Base-by-base conservation (phyloP, 2,329 filamentous ascomycete species). In the Graphiopsis chlorocephala region DNA sequence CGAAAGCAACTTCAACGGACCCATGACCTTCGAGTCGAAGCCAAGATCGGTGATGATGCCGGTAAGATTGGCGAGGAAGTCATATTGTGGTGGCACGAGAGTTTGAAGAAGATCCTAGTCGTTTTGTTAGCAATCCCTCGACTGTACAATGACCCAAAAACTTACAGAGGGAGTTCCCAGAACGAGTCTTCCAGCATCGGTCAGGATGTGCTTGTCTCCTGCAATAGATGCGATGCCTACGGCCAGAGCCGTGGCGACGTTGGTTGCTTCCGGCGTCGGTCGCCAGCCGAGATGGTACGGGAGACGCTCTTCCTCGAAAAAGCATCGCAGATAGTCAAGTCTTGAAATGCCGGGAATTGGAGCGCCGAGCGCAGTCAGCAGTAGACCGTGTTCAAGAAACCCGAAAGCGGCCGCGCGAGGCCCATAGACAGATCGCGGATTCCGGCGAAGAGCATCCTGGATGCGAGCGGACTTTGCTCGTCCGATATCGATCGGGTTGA, bases 261-360 rank as follows among this genome's bases (percentile, higher is more conserved):
- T 53, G 4, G 50, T 53, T 28, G 50, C 50, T 31, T 53, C 50
- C 1, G 50, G 50, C n/a, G n/a, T 17, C 11, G 50, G 50, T 1
- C 50, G 50, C 50, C 50, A 53, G 50, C 50, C 50, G 8, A 53
- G 50, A 7, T 53, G 50, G 50, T 53, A 53, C 26, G 50, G 50
- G 7, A 53, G 50, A 29, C 50, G 50, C 28, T 53, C 50, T 6
- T 53, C 26, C 50, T 53, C 50, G 50, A 53, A 53, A 8, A 53
- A 53, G 26, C 50, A 53, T 31, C 29, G 50, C 25, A 53, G 11
- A 12, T 53, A 53, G 17, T 53, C 50, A 2, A 53, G 28, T 8
- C 50, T 53, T 2, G 50, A 20, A 10, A 53, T 31, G 17, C 50
- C 50, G 10, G 50, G 50, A 20, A 53, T 31, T 6, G 50, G 50